phyloP scores from a whole-genome alignment of 2,329 filamentous ascomycete genomes.

The Calycina herbarum region DNA sequence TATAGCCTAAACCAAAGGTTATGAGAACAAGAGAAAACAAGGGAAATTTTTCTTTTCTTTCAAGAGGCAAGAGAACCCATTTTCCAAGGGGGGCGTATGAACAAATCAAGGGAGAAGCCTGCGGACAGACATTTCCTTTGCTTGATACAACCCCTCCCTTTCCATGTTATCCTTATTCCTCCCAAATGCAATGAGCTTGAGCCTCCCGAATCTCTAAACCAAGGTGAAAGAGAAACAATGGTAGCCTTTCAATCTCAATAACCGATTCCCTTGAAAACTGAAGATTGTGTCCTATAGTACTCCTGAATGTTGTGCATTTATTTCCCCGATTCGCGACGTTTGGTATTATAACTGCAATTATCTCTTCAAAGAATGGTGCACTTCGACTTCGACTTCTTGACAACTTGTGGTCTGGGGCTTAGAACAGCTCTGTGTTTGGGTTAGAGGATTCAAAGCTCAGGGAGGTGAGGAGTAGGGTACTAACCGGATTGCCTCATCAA shows the following conservation, averaged over 20 bases:
- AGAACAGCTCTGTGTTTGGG: constrained; percentile 61
- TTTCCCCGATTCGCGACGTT: background rate
- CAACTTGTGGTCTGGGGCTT: constrained; percentile 61
- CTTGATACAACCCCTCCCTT: background rate
- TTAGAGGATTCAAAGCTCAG: constrained; percentile 1
- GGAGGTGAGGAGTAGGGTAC: constrained; percentile 33
- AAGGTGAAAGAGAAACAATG: constrained; percentile 19
- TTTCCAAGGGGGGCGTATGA: background rate
- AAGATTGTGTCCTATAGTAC: constrained; percentile 20
- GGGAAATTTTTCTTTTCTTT: constrained; percentile 8
- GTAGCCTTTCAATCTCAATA: constrained; percentile 15
- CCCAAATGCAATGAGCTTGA: constrained; percentile 19
- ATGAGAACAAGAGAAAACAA: constrained; percentile 5
- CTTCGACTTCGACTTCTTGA: constrained; percentile 63
- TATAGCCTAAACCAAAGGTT: constrained; percentile 10
- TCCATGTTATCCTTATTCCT: background rate
- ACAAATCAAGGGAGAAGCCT: background rate
- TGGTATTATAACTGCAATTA: constrained; percentile 1
- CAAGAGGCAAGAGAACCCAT: background rate
- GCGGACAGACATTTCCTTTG: background rate
- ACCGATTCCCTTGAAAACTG: background rate
- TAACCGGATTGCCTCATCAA: constrained; percentile 97
- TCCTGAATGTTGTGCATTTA: constrained; percentile 7
- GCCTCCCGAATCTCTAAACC: constrained; percentile 24
- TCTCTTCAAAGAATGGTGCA: constrained; percentile 63